Evolutionary conservation across 805 yeast genomes (phyloP).

Genomic region (Zygosaccharomyces lentus): DNA sequence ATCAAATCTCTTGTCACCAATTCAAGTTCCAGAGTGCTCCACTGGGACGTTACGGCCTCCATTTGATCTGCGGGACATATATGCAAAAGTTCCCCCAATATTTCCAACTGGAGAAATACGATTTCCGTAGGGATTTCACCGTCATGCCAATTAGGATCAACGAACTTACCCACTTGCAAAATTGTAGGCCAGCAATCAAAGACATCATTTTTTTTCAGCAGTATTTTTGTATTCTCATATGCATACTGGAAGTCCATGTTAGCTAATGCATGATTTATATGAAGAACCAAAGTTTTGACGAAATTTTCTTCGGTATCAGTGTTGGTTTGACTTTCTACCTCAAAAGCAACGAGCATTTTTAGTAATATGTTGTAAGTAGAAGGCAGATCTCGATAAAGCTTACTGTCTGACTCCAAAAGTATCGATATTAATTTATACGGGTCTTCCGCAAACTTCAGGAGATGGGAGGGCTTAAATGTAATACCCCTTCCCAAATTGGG

Average conservation of each 20-base stretch:
- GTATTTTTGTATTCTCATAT: slow-evolving; percentile 38
- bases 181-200: slow-evolving; percentile 61
- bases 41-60: slow-evolving; percentile 53
- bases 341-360: slow-evolving; percentile 41
- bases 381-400: slow-evolving; percentile 44
- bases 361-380: slow-evolving; percentile 40
- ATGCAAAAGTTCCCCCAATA: slow-evolving; percentile 50
- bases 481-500: slow-evolving; percentile 32
- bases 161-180: slow-evolving; percentile 65
- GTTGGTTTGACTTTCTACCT: slow-evolving; percentile 16
- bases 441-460: slow-evolving; percentile 32
- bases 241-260: slow-evolving; percentile 62
- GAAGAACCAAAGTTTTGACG: slow-evolving; percentile 40
- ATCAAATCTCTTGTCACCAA: slow-evolving; percentile 33
- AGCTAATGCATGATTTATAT: slow-evolving; percentile 64
- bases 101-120: slow-evolving; percentile 47
- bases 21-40: slow-evolving; percentile 50
- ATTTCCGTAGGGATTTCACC: slow-evolving; percentile 37
- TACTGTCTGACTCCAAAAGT: slow-evolving; percentile 51
- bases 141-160: slow-evolving; percentile 44
- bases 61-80: slow-evolving; percentile 54
- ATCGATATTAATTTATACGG: slow-evolving; percentile 39
- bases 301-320: slow-evolving; percentile 9
- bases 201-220: slow-evolving; percentile 27
- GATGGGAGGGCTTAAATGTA: slow-evolving; percentile 40